Conservation (phyloP, 768 basidiomycete species). For the Boletus insuetus region DNA sequence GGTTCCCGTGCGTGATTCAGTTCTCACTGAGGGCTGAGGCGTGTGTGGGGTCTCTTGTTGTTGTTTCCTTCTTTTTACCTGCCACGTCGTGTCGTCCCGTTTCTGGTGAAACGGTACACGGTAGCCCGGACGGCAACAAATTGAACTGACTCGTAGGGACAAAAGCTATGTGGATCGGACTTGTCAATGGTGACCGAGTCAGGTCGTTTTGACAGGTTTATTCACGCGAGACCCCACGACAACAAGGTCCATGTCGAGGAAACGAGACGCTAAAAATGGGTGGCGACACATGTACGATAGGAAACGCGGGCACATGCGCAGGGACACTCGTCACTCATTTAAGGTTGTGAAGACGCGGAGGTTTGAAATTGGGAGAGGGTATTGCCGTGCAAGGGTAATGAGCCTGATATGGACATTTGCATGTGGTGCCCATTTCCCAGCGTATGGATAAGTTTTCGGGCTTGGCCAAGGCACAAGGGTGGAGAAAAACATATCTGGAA, state of each 20-base stretch:
- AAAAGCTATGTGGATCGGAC: background rate
- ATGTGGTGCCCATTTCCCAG: constrained; percentile 18
- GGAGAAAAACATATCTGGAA: constrained; percentile 29
- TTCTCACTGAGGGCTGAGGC: background rate
- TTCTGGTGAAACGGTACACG: constrained; percentile 10
- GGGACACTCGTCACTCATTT: constrained; percentile 4
- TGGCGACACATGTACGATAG: constrained; percentile 9
- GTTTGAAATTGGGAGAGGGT: constrained; percentile 25
- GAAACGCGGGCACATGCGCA: constrained; percentile 7
- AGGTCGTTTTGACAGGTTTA: constrained; percentile 5
- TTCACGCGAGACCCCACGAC: constrained; percentile 3
- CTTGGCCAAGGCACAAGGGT: constrained; percentile 19
- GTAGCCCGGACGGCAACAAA: background rate
- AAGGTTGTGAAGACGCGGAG: constrained; percentile 16
- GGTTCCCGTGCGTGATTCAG: background rate
- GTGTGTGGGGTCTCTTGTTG: background rate
- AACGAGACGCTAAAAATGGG: constrained; percentile 10
- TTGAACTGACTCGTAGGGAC: constrained; percentile 3
- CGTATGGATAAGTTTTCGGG: background rate
- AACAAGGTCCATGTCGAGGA: constrained; percentile 27
- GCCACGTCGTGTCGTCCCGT: constrained; percentile 10
- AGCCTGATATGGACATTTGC: constrained; percentile 9
- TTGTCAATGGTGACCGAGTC: constrained; percentile 1
- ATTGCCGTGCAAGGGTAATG: constrained; percentile 14
- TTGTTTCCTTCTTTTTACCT: background rate